phyloP scores from a whole-genome alignment of 805 yeast genomes.

The Phaffomyces antillensis region DNA sequence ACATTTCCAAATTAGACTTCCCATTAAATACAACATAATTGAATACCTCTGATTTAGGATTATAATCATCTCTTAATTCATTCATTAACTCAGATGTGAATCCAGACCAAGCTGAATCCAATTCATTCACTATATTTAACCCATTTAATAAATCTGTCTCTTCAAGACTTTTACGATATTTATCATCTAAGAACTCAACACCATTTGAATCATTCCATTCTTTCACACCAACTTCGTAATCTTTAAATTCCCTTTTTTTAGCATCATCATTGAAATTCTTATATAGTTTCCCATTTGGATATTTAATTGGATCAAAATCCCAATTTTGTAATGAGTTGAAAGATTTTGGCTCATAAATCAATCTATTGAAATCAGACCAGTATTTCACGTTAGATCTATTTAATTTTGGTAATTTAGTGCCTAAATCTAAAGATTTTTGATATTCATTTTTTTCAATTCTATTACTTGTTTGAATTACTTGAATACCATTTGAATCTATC shows the following conservation, averaged over 20 bases:
- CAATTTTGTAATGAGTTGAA: slow-evolving; percentile 52
- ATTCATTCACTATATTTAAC: slow-evolving; percentile 58
- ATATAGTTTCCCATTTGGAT: slow-evolving; percentile 21
- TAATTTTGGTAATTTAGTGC: slow-evolving; percentile 30
- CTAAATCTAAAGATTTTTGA: slow-evolving; percentile 55
- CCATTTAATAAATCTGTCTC: slow-evolving; percentile 72
- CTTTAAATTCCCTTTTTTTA: slow-evolving; percentile 35
- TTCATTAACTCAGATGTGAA: slow-evolving; percentile 45
- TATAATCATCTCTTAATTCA: slow-evolving; percentile 63
- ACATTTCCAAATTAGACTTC: slow-evolving; percentile 11
- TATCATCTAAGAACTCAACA: slow-evolving; percentile 48
- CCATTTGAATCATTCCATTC: slow-evolving; percentile 42
- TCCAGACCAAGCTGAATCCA: slow-evolving; percentile 85
- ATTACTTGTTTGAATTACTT: slow-evolving; percentile 28
- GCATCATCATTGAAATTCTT: slow-evolving; percentile 11
- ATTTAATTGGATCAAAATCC: slow-evolving; percentile 38
- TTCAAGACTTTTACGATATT: slow-evolving; percentile 60
- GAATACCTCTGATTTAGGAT: slow-evolving; percentile 40
- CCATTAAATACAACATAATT: slow-evolving; percentile 40
- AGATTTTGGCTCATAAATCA: slow-evolving; percentile 57
- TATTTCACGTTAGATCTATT: slow-evolving; percentile 38
- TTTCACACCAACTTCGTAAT: slow-evolving; percentile 48
- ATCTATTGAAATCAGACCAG: slow-evolving; percentile 77
- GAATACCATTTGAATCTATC: slow-evolving; percentile 9
- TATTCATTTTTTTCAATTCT: slow-evolving; percentile 46